These are phyloP conservation scores for Claviceps digitariae DNA, from an alignment of 2,329 filamentous ascomycete genomes.

Conservation along the genomic window DNA sequence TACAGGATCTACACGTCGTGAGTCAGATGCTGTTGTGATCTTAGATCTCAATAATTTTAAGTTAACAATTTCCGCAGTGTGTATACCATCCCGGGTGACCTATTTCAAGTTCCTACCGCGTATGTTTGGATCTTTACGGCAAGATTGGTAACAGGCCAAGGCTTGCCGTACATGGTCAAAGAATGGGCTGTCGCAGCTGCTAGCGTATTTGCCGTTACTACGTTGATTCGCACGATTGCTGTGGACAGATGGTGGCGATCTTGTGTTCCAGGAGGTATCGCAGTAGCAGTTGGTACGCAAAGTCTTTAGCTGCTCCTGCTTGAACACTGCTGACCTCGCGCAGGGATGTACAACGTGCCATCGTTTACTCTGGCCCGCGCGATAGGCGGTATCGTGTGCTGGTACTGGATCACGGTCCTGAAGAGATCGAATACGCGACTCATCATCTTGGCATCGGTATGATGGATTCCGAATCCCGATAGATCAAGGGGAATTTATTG, in stretches of 20 bases:
- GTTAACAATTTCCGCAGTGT: slow-evolving; percentile 36
- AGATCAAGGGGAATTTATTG: neutral
- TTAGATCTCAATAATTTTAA: neutral
- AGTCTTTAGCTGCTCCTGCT: neutral
- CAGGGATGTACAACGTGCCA: slow-evolving; percentile 93
- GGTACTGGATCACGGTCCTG: slow-evolving; percentile 57
- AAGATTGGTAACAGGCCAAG: slow-evolving; percentile 78
- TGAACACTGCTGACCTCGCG: slow-evolving; percentile 1
- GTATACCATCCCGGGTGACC: slow-evolving; percentile 73
- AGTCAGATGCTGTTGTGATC: neutral
- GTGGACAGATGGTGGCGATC: slow-evolving; percentile 51
- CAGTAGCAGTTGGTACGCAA: slow-evolving; percentile 68
- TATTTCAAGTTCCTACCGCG: slow-evolving; percentile 88
- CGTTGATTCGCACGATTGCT: slow-evolving; percentile 51
- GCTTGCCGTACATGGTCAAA: slow-evolving; percentile 69
- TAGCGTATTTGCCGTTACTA: slow-evolving; percentile 57
- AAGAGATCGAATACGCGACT: slow-evolving; percentile 54
- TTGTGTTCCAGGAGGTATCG: slow-evolving; percentile 82
- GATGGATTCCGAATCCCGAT: slow-evolving; percentile 12
- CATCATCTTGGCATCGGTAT: slow-evolving; percentile 68
- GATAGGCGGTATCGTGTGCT: slow-evolving; percentile 59
- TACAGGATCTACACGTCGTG: slow-evolving; percentile 73
- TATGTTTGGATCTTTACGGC: slow-evolving; percentile 98
- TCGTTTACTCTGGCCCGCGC: slow-evolving; percentile 87
- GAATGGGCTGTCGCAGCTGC: slow-evolving; percentile 70